Percentiles rank a stretch among this genome's conserved stretches.
These are phyloP conservation scores for Oxytropis ochrocephala DNA, from an alignment of 306 rosid species.

Conservation along the genomic window DNA sequence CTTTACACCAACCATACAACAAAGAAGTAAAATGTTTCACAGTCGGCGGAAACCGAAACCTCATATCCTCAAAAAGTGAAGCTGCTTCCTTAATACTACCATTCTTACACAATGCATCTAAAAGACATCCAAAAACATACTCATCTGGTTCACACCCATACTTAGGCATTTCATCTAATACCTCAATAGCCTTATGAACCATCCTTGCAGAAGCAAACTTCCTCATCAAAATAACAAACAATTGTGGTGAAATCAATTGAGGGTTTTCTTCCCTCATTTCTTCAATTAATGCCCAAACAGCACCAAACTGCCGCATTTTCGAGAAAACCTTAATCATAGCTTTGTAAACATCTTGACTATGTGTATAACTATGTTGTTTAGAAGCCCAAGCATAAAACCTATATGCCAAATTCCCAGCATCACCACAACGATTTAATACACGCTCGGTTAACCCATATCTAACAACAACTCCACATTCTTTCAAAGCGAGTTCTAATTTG, in stretches of 20 bases:
- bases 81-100: conserved; percentile 74
- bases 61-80: conserved; percentile 66
- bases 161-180: conserved; percentile 83
- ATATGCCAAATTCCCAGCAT: conserved; percentile 75
- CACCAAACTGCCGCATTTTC: conserved; percentile 82
- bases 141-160: conserved; percentile 79
- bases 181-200: conserved; percentile 72
- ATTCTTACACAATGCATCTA: conserved; percentile 84
- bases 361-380: conserved; percentile 54
- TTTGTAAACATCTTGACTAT: conserved; percentile 56
- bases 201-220: conserved; percentile 76
- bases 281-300: conserved; percentile 75
- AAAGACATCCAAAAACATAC: conserved; percentile 69
- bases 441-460: conserved; percentile 62
- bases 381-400: conserved; percentile 71
- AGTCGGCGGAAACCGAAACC: conserved; percentile 44
- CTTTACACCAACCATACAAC: conserved; percentile 88
- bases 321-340: conserved; percentile 66
- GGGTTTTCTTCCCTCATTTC: conserved; percentile 78
- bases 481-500: conserved; percentile 69
- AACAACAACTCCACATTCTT: conserved; percentile 59
- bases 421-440: conserved; percentile 64
- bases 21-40: conserved; percentile 68
- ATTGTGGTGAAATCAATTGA: conserved; percentile 44
- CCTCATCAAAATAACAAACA: conserved; percentile 76